A percentile compares a stretch with the other conserved stretches of the same genome.
phyloP scores from a whole-genome alignment of 192 early-diverging fungal genomes.

The Podila epigama region DNA sequence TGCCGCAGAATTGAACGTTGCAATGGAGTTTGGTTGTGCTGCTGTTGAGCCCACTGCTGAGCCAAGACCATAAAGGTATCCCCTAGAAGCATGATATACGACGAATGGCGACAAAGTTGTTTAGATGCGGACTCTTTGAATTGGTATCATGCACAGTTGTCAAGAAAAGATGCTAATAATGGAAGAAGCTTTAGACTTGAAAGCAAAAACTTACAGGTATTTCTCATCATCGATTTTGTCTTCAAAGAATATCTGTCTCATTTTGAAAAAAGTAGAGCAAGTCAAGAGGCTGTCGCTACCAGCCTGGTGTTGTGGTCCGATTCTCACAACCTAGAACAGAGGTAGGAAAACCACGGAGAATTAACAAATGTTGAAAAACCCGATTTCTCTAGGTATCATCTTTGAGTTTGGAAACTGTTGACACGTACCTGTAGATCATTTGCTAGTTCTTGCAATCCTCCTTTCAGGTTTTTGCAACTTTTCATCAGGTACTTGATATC shows the following conservation, averaged over 20 bases:
- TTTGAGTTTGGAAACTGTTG: not conserved
- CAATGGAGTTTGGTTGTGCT: slow-evolving; percentile 44
- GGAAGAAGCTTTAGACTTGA: too few species aligned
- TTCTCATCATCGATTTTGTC: slow-evolving; percentile 93
- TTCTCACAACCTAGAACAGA: slow-evolving; percentile 72
- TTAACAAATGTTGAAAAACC: not conserved
- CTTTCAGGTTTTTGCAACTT: slow-evolving; percentile 94
- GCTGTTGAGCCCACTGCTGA: slow-evolving; percentile 49
- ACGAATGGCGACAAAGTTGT: not conserved
- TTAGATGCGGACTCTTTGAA: too few species aligned
- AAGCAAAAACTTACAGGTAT: slow-evolving; percentile 84
- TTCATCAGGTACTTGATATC: slow-evolving; percentile 99
- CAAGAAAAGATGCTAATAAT: too few species aligned
- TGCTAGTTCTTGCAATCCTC: slow-evolving; percentile 97
- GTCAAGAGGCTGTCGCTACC: slow-evolving; percentile 97
- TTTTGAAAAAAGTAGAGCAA: slow-evolving; percentile 97
- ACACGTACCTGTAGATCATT: slow-evolving; percentile 87
- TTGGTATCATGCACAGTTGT: too few species aligned
- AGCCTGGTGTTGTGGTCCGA: slow-evolving; percentile 99
- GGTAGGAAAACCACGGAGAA: not conserved
- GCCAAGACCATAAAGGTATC: slow-evolving; percentile 60
- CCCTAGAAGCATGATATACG: slow-evolving; percentile 28
- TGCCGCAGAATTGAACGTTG: slow-evolving; percentile 48
- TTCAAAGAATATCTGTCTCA: slow-evolving; percentile 97
- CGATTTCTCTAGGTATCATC: too few species aligned